Evolutionary conservation across 2,329 filamentous ascomycete genomes (phyloP).

Genomic region (Cryoendolithus antarcticus): DNA sequence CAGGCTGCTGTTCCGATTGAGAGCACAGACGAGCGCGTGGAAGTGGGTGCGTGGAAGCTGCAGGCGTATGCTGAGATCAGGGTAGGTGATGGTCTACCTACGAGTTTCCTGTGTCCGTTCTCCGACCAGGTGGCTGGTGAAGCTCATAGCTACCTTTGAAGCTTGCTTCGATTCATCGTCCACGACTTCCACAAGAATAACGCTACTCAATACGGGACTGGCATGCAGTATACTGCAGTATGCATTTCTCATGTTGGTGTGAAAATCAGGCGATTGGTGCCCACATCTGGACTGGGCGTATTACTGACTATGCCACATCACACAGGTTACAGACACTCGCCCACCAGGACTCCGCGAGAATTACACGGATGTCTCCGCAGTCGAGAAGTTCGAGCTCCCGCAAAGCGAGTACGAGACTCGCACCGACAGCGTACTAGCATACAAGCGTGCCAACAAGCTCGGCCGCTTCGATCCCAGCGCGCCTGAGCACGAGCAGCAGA

Average conservation of each 20-base stretch:
- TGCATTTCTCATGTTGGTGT: too few species aligned
- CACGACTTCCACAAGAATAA: too few species aligned
- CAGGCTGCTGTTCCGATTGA: conserved; percentile 53
- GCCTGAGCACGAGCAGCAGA: conserved; percentile 59
- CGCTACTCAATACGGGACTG: too few species aligned
- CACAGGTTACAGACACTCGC: conserved; percentile 66
- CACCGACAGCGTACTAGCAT: conserved; percentile 77
- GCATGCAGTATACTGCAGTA: too few species aligned
- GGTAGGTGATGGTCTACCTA: conserved; percentile 43
- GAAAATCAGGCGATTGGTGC: too few species aligned
- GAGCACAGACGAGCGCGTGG: conserved; percentile 60
- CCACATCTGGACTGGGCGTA: too few species aligned
- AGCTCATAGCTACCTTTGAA: too few species aligned
- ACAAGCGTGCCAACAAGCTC: conserved; percentile 92
- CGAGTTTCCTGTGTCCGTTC: background rate
- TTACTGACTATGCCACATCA: too few species aligned
- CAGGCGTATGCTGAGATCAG: conserved; percentile 65
- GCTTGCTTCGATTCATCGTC: too few species aligned
- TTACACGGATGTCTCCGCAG: conserved; percentile 65
- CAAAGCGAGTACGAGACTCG: conserved; percentile 73
- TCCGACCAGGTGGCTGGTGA: background rate
- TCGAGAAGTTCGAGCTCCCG: conserved; percentile 88
- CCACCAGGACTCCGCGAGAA: conserved; percentile 65
- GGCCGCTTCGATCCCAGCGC: conserved; percentile 88
- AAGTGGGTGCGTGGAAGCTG: conserved; percentile 51